These are phyloP conservation scores for Colletotrichum limetticola DNA, from an alignment of 2,329 filamentous ascomycete genomes.

Conservation along the genomic window DNA sequence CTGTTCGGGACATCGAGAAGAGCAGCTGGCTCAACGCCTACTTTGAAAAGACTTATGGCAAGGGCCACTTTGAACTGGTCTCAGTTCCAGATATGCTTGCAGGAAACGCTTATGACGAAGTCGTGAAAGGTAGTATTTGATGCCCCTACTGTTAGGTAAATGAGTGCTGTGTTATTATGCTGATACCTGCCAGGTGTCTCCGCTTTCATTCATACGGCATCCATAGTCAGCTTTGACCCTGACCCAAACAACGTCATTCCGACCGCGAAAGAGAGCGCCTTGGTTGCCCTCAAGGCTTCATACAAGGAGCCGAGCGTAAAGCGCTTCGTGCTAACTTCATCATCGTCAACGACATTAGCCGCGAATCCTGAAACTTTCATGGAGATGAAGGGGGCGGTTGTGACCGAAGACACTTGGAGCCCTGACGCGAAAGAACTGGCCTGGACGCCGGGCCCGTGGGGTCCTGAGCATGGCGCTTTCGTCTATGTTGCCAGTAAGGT, in stretches of 20 bases:
- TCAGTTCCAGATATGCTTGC: slow-evolving; percentile 47
- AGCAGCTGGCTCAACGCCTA: slow-evolving; percentile 43
- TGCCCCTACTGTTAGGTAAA: too few species aligned
- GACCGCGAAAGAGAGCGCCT: slow-evolving; percentile 40
- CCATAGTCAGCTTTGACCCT: slow-evolving; percentile 44
- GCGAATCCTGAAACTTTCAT: slow-evolving; percentile 36
- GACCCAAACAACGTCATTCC: slow-evolving; percentile 54
- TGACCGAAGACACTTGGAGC: slow-evolving; percentile 47
- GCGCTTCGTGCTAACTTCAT: slow-evolving; percentile 53
- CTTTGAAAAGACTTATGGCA: slow-evolving; percentile 46
- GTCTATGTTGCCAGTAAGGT: slow-evolving; percentile 53
- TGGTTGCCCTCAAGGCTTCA: slow-evolving; percentile 48
- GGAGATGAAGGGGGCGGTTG: slow-evolving; percentile 7
- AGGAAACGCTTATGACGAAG: slow-evolving; percentile 41
- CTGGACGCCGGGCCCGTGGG: slow-evolving; percentile 49
- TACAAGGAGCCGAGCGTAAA: slow-evolving; percentile 46
- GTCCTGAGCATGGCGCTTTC: slow-evolving; percentile 36
- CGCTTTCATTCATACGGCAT: slow-evolving; percentile 52
- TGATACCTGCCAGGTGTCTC: slow-evolving; percentile 17
- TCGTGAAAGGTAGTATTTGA: slow-evolving; percentile 39
- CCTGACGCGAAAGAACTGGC: slow-evolving; percentile 45
- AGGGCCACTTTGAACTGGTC: slow-evolving; percentile 46
- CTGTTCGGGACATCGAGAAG: slow-evolving; percentile 48
- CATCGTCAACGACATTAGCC: slow-evolving; percentile 40
- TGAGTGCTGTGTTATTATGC: not conserved